Conservation (phyloP, 345 rosid species). For the Geranium rotundifolium region DNA sequence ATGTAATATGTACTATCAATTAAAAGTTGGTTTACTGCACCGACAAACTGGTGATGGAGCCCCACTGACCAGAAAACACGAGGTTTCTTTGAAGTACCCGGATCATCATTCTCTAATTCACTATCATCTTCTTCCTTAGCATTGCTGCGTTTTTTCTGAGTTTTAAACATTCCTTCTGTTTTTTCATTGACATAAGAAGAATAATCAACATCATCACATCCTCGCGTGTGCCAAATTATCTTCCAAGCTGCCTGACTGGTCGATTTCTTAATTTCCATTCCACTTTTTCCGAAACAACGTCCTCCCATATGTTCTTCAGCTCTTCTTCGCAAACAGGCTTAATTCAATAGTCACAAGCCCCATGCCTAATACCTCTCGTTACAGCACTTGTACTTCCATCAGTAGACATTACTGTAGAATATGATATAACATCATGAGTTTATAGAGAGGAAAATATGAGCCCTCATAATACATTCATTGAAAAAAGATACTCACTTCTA, state of each 20-base stretch:
- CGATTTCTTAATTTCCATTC: constrained; percentile 33
- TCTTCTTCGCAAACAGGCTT: constrained; percentile 73
- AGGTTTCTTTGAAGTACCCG: constrained; percentile 57
- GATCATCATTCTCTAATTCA: constrained; percentile 52
- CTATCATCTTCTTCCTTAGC: constrained; percentile 48
- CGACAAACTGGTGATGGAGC: constrained; percentile 78
- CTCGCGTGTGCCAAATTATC: constrained; percentile 30
- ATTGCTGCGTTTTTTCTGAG: constrained; percentile 46
- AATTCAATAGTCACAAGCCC: constrained; percentile 81
- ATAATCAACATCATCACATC: constrained; percentile 39
- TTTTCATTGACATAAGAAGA: constrained; percentile 44
- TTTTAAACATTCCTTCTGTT: constrained; percentile 37
- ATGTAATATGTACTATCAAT: constrained; percentile 61
- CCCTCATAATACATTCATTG: neutral
- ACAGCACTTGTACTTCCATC: constrained; percentile 70
- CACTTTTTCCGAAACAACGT: constrained; percentile 66
- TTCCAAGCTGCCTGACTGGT: constrained; percentile 41
- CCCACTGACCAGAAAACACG: constrained; percentile 90
- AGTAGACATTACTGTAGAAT: constrained; percentile 68
- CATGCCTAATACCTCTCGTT: constrained; percentile 68
- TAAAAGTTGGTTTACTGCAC: constrained; percentile 72
- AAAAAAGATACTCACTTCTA: constrained; percentile 41
- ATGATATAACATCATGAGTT: constrained; percentile 8
- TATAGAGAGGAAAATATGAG: too few species aligned
- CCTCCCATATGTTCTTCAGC: constrained; percentile 84